Evolutionary conservation across 106 monocot genomes (phyloP), one percentile per base, ranked within the genome.

Genomic region (Posidonia australis): DNA sequence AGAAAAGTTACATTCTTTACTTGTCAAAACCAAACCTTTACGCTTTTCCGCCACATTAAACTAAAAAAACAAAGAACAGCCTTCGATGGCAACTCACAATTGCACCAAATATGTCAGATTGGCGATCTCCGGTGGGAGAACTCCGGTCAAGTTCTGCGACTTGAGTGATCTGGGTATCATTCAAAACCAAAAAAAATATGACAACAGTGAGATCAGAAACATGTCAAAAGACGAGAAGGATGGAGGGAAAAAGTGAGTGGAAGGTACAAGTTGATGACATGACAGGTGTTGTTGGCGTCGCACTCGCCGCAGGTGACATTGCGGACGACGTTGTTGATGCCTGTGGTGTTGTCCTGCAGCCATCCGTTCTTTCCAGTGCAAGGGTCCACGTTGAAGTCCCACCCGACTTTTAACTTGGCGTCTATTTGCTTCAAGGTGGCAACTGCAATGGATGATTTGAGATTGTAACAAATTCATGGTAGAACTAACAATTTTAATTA

Each of bases 121-220:
- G 46, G 51, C 71, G 21, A 71, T 29, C 71, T 63, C 71, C 22
- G 51, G 47, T 2, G 71, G 62, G 21, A 71, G 52, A 9, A 71
- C 71, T 62, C 71, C 71, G 18, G 71, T 63, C 36, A 71, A 31
- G 47, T 61, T 71, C 62, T 71, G 62, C 5, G 51, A 29, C 52
- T 62, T 71, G 60, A 71, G 28, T 46, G 22, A 23, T 54, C 54
- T 54, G 12, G 26, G 22, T 21, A 49, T 11, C 54, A 54, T 9
- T 12, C 49, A 17, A 49, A 17, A 19, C n/a, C n/a, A n/a, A n/a
- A n/a, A n/a, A n/a, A n/a, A n/a, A n/a, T n/a, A n/a, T n/a, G 13
- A 49, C 16, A 3, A 17, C 3, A 1, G 49, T 12, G 18, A 49
- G 14, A 17, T 49, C n/a, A 49, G n/a, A 13, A 55, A 55, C 19